These are phyloP conservation scores for Dactylonectria estremocensis DNA, from an alignment of 2,329 filamentous ascomycete genomes.

Conservation along the genomic window DNA sequence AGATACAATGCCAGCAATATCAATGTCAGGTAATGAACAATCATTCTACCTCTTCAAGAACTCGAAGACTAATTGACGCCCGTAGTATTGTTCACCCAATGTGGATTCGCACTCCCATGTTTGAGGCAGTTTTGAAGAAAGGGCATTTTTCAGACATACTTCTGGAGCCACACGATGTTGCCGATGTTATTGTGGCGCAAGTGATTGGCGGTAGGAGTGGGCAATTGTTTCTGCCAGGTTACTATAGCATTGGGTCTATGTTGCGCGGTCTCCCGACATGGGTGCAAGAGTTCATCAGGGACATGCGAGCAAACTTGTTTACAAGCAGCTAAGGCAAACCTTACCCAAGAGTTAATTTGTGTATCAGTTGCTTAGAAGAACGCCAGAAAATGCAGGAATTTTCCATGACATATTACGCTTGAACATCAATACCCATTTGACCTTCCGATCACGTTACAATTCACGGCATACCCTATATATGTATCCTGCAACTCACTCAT, in stretches of 20 bases:
- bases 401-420: too few species aligned
- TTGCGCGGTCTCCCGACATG: constrained; percentile 30
- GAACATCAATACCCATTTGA: too few species aligned
- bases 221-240: constrained; percentile 58
- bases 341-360: not conserved
- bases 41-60: not conserved
- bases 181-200: constrained; percentile 57
- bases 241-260: not conserved
- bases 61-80: not conserved
- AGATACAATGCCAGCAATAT: constrained; percentile 72
- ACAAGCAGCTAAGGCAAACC: not conserved
- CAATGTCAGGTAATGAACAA: constrained; percentile 62
- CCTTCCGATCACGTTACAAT: too few species aligned
- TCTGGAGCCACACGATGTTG: constrained; percentile 50
- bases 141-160: constrained; percentile 2
- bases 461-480: too few species aligned
- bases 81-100: constrained; percentile 65
- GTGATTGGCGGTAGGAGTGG: constrained; percentile 58
- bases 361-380: too few species aligned
- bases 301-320: constrained; percentile 7
- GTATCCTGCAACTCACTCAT: too few species aligned
- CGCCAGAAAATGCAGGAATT: too few species aligned
- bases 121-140: constrained; percentile 38
- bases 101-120: constrained; percentile 35
- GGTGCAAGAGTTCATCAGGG: constrained; percentile 35